Evolutionary conservation across 495 filamentous ascomycete species (phyloP).

Genomic region (Neohortaea acidophila): DNA sequence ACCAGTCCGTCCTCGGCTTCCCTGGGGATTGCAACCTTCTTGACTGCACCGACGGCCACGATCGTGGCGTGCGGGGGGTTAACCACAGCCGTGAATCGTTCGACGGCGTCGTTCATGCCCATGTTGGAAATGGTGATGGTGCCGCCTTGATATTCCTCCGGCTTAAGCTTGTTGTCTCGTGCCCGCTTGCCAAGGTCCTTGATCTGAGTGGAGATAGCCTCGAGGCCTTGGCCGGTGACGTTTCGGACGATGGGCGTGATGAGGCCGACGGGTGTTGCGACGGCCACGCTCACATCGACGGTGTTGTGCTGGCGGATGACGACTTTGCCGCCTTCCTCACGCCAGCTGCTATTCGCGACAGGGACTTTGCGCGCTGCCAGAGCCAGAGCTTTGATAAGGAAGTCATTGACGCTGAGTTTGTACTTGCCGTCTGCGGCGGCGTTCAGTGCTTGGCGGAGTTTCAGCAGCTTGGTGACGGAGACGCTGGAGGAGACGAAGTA

Average conservation of each 20-base stretch:
- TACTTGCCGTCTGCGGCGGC: slow-evolving; percentile 74
- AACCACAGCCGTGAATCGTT: slow-evolving; percentile 98
- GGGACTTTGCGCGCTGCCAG: slow-evolving; percentile 85
- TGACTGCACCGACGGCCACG: slow-evolving; percentile 81
- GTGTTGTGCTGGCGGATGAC: slow-evolving; percentile 83
- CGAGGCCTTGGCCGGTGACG: slow-evolving; percentile 67
- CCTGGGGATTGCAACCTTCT: slow-evolving; percentile 82
- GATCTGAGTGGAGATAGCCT: slow-evolving; percentile 71
- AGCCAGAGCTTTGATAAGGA: slow-evolving; percentile 91
- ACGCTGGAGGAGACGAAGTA: slow-evolving; percentile 85
- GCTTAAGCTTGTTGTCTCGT: slow-evolving; percentile 94
- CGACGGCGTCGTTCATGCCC: slow-evolving; percentile 96
- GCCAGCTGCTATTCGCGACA: slow-evolving; percentile 90
- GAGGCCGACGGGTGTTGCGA: slow-evolving; percentile 82
- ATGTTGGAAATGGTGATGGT: slow-evolving; percentile 99
- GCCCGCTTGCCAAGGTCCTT: slow-evolving; percentile 95
- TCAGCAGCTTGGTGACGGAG: slow-evolving; percentile 85
- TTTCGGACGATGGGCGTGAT: slow-evolving; percentile 95
- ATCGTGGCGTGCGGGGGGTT: slow-evolving; percentile 97
- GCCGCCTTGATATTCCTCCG: slow-evolving; percentile 97
- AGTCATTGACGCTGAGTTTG: slow-evolving; percentile 98
- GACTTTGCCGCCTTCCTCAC: slow-evolving; percentile 49
- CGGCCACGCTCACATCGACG: slow-evolving; percentile 85
- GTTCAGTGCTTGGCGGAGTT: slow-evolving; percentile 91
- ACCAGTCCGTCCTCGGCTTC: slow-evolving; percentile 67